Evolutionary conservation across 257 asterid species (phyloP).

Genomic region (Solanum etuberosum): DNA sequence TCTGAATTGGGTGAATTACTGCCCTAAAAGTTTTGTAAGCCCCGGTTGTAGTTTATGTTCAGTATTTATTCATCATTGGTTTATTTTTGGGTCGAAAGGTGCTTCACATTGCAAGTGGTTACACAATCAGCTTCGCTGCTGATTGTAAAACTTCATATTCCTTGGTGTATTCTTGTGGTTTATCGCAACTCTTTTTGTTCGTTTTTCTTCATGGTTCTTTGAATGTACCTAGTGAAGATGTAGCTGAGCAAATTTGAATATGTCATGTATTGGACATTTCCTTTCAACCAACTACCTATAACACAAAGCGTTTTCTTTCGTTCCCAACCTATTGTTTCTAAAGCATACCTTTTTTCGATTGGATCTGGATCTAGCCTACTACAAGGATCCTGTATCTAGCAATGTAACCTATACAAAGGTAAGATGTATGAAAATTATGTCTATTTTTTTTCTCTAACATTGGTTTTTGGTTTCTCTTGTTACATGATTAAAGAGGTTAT

Average conservation of each 20-base stretch:
- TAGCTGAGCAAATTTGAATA: neutral
- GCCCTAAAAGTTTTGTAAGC: constrained; percentile 1
- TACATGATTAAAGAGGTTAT: neutral
- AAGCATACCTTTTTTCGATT: neutral
- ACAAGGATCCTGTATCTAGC: neutral
- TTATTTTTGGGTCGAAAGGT: constrained; percentile 4
- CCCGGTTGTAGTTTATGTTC: neutral
- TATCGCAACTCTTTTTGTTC: neutral
- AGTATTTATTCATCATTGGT: constrained; percentile 8
- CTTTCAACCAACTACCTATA: neutral
- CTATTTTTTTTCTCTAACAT: neutral
- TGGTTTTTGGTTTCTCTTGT: neutral
- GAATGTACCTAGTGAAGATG: neutral
- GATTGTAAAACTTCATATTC: constrained; percentile 14
- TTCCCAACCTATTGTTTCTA: neutral
- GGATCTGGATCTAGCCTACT: neutral
- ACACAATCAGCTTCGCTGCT: neutral
- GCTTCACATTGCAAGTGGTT: neutral
- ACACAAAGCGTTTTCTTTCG: neutral
- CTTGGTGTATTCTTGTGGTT: neutral
- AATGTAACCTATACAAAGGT: neutral
- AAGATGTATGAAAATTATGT: neutral
- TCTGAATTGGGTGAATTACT: neutral
- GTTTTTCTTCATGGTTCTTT: neutral
- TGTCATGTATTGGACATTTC: neutral